phyloP scores from a whole-genome alignment of 441 rosid species.

The Aleurites moluccanus region DNA sequence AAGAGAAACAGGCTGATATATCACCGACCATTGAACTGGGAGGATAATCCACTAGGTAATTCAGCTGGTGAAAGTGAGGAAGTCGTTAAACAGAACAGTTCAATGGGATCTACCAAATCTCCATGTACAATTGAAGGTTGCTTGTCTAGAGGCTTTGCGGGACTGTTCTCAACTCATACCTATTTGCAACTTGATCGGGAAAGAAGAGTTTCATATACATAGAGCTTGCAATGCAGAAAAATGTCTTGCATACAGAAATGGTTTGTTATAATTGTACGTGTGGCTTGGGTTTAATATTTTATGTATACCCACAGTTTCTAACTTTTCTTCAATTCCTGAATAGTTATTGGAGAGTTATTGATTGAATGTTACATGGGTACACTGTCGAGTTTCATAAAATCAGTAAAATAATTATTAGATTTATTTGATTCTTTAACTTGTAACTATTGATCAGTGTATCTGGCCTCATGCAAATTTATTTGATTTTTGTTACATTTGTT shows the following conservation, averaged over 20 bases:
- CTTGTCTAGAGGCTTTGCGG: conserved; percentile 81
- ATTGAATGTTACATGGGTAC: not conserved
- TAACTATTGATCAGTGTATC: not conserved
- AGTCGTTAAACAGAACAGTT: conserved; percentile 40
- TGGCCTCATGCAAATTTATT: no score
- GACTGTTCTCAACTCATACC: conserved; percentile 56
- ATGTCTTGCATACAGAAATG: not conserved
- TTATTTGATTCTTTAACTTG: not conserved
- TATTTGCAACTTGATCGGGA: conserved; percentile 50
- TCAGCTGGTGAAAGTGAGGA: conserved; percentile 49
- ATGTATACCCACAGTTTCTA: not conserved
- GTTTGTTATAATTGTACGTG: not conserved
- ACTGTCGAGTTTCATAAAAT: not conserved
- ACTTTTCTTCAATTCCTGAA: not conserved
- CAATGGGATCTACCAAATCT: conserved; percentile 51
- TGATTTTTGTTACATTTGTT: not conserved
- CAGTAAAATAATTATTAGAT: conserved; percentile 6
- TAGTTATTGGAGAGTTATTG: not conserved
- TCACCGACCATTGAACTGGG: conserved; percentile 27
- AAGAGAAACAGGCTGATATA: conserved; percentile 48
- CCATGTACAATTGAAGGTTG: conserved; percentile 74
- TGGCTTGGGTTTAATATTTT: conserved; percentile 10
- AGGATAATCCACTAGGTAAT: conserved; percentile 24
- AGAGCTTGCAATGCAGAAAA: conserved; percentile 17
- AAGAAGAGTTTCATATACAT: conserved; percentile 46